Base-by-base conservation (phyloP, 2,329 filamentous ascomycete genomes). In the Neophaeococcomyces mojaviensis region DNA sequence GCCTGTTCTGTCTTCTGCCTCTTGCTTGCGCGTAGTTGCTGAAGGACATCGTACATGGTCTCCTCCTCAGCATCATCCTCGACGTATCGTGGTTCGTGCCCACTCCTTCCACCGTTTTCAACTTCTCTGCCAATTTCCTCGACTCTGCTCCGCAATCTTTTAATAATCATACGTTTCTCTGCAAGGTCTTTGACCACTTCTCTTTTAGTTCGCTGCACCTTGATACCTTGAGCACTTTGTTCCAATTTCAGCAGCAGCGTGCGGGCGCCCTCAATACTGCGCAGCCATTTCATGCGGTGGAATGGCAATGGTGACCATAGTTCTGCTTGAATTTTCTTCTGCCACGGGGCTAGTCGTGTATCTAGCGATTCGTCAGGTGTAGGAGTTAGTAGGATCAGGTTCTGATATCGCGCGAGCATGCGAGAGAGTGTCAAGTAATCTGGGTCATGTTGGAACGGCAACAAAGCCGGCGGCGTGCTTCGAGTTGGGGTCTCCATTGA, bases 201-300 rank as follows among this genome's bases (percentile, higher is more conserved):
- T 44, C 68, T 61, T 28, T 65, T 64, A 13, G 60, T 58, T 15
- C 66, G 60, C 30, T 61, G 59, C 0, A 63, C 59, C 51, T 69
- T 69, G 19, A 69, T 59, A 30, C 59, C 53, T 13, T 66, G 62
- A 18, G 69, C 60, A 16, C 57, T 61, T 24, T 62, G 63, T 50
- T 71, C 68, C 24, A 71, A 56, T 33, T 64, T 59, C 31, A 65
- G 57, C 19, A 71, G 62, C 33, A 66, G 57, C 30, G 61, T 62
- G 39, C 67, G 66, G 22, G 67, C 68, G 46, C 70, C 68, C 55
- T 70, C 68, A 40, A 71, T 58, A 52, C 70, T 70, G 64, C 70
- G 52, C 22, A 51, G 46, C 46, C 51, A 51, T 56, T 68, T 63
- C 50, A 63, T 61, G 46, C 68, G 64, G 50, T 70, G 67, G 45